Base-by-base conservation (phyloP, 768 basidiomycete species). In the Trametes elegans region DNA sequence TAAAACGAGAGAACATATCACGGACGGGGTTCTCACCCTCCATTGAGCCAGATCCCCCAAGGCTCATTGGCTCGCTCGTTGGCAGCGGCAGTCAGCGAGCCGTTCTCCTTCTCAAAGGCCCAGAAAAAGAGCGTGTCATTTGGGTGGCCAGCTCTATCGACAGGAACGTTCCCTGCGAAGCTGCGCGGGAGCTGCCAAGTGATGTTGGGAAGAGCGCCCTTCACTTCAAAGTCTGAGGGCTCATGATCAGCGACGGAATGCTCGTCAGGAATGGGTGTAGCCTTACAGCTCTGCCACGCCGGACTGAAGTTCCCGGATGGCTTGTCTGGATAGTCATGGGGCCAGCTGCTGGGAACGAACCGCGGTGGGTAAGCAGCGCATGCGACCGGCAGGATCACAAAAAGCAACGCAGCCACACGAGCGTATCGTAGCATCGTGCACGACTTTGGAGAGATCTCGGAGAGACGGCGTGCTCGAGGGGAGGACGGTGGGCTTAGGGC, bases 251-350 rank as follows among this genome's bases (percentile, higher is more conserved):
- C 39, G 27, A n/a, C 27, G 10, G 29, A 27, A n/a, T 32, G 18
- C 31, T 21, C 38, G 14, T 31, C n/a, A n/a, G 34, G 23, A 8
- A 28, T 21, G 38, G n/a, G 27, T 40, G 14, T 23, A 19, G n/a
- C n/a, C 51, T 6, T 44, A 73, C 71, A 73, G 11, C 31, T 41
- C 54, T 73, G 71, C 71, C 71, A 73, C 23, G 55, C 62, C 1
- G 70, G 62, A 23, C 67, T 62, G 57, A 67, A 69, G 43, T 63
- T 63, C 7, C 60, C 62, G 3, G 49, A 61, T 10, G 77, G 77
- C 62, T 73, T 72, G 0, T 75, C 75, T 24, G 76, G 70, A 55
- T 78, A 77, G 38, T 61, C 64, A 42, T 76, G 76, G 9, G 76
- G 74, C 66, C 69, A 75, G 40, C 53, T 62, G 43, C 52, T 57